phyloP scores from a whole-genome alignment of 352 stramenopile genomes.

The Globisporangium echinulatum region DNA sequence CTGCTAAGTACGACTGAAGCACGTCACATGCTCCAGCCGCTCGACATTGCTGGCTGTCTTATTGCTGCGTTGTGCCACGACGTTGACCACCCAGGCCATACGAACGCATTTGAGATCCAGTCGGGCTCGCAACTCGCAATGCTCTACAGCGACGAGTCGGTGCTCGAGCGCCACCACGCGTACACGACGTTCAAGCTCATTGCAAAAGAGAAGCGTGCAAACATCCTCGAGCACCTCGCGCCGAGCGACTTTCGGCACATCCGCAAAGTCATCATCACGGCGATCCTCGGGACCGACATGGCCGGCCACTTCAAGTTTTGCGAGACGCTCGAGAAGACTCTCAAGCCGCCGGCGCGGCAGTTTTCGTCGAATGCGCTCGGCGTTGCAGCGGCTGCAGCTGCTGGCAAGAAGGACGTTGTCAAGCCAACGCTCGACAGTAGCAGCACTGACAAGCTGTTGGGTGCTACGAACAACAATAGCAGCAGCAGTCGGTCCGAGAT shows the following conservation, averaged over 20 bases:
- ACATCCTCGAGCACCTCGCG: constrained; percentile 80
- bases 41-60: constrained; percentile 82
- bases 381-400: background rate
- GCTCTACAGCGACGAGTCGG: constrained; percentile 84
- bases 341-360: constrained; percentile 50
- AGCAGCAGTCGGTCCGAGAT: constrained; percentile 19
- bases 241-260: constrained; percentile 66
- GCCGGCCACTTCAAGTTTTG: constrained; percentile 86
- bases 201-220: constrained; percentile 75
- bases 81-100: constrained; percentile 88
- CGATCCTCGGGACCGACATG: constrained; percentile 89
- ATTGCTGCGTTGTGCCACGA: constrained; percentile 88
- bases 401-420: constrained; percentile 21
- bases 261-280: constrained; percentile 84
- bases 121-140: constrained; percentile 73
- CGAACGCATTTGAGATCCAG: constrained; percentile 86
- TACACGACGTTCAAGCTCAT: constrained; percentile 84
- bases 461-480: background rate
- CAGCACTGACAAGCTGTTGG: constrained; percentile 3
- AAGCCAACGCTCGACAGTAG: constrained; percentile 7
- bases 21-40: constrained; percentile 56
- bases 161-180: constrained; percentile 87
- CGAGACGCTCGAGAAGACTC: constrained; percentile 64
- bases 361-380: constrained; percentile 33
- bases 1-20: constrained; percentile 74